Percentiles rank a stretch among this genome's conserved stretches.
These are phyloP conservation scores for Euclidium syriacum DNA, from an alignment of 345 rosid species.

Conservation along the genomic window DNA sequence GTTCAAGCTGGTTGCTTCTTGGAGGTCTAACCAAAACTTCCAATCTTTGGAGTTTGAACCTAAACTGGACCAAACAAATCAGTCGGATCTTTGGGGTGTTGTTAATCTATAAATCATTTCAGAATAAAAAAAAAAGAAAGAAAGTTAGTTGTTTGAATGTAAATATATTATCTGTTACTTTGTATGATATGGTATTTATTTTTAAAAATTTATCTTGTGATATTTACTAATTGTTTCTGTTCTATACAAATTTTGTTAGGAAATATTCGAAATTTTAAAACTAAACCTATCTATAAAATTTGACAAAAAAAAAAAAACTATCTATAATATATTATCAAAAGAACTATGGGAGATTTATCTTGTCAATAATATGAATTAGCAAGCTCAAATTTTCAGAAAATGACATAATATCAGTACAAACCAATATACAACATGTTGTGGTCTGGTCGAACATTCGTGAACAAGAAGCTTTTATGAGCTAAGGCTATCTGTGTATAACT, in stretches of 20 bases:
- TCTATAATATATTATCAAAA: too few relatives aligned
- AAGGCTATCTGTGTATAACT: too few relatives aligned
- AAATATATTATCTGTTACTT: not conserved
- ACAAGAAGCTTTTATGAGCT: too few relatives aligned
- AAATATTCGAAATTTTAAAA: not conserved
- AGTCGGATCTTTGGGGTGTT: not conserved
- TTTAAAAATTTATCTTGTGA: not conserved
- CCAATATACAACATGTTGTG: too few relatives aligned
- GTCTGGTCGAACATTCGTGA: too few relatives aligned
- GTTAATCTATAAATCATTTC: not conserved
- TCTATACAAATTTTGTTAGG: not conserved
- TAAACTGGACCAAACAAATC: constrained; percentile 9
- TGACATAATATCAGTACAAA: too few relatives aligned
- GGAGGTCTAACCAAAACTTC: constrained; percentile 35
- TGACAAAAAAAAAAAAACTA: too few relatives aligned
- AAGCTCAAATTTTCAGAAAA: too few relatives aligned
- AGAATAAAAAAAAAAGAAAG: not conserved
- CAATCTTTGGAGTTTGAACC: not conserved
- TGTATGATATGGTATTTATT: not conserved
- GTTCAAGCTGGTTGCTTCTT: constrained; percentile 62
- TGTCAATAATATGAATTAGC: too few relatives aligned
- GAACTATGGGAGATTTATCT: too few relatives aligned
- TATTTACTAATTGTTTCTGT: not conserved
- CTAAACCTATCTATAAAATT: too few relatives aligned
- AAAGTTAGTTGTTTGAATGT: not conserved